Evolutionary conservation across 768 basidiomycete species (phyloP).

Genomic region (Leccinum variicolor): DNA sequence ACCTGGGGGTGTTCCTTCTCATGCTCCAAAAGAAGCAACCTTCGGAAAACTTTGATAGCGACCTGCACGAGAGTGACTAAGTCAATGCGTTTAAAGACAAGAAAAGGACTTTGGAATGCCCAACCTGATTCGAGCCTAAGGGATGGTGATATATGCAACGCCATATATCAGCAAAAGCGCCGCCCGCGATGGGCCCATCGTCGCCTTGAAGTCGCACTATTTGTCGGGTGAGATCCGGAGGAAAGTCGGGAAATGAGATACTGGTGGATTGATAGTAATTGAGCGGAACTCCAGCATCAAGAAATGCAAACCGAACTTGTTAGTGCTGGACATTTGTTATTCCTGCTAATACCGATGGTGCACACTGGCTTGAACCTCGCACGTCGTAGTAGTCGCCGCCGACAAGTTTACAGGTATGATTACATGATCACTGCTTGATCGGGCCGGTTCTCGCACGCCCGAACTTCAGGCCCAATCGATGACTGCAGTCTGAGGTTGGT

Average conservation of each 20-base stretch:
- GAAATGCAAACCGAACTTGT: neutral
- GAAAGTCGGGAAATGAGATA: constrained; percentile 14
- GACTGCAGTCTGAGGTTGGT: too few relatives aligned
- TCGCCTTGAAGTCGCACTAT: neutral
- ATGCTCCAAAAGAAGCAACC: neutral
- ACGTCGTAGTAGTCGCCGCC: too few relatives aligned
- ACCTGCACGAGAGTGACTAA: constrained; percentile 4
- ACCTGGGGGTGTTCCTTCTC: neutral
- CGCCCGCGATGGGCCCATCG: neutral
- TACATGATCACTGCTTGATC: too few relatives aligned
- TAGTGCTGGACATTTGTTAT: neutral
- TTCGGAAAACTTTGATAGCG: constrained; percentile 10
- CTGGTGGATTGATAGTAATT: neutral
- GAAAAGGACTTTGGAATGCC: neutral
- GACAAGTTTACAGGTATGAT: too few relatives aligned
- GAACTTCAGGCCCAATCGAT: too few relatives aligned
- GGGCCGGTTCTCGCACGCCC: too few relatives aligned
- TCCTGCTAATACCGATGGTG: neutral
- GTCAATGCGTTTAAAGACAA: neutral
- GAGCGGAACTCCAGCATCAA: neutral
- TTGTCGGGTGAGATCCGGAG: constrained; percentile 10
- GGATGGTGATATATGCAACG: neutral
- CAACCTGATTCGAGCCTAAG: neutral
- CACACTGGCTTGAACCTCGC: neutral
- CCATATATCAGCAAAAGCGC: constrained; percentile 11